These are phyloP conservation scores for Gnetum montanum DNA, from an alignment of 75 land plant genomes.

Conservation along the genomic window DNA sequence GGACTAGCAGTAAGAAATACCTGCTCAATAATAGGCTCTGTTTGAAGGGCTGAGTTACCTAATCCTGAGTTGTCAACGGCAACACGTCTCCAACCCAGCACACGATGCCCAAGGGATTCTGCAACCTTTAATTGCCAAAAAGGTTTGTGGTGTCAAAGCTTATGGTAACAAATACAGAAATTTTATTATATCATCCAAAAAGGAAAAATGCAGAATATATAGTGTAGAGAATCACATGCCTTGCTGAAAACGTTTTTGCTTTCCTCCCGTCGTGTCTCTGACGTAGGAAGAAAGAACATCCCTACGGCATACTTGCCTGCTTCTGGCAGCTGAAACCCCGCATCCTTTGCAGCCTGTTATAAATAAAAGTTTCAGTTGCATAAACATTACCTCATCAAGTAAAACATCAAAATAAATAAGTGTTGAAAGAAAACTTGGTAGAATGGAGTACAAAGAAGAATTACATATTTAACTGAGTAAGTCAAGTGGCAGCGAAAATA, in stretches of 20 bases:
- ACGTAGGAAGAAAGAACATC: constrained; percentile 90
- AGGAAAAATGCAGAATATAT: not conserved
- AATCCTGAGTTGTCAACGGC: constrained; percentile 79
- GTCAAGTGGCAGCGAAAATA: not conserved
- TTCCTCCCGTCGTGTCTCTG: constrained; percentile 58
- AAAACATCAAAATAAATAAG: no score
- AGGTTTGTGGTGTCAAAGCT: not conserved
- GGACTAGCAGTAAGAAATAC: constrained; percentile 67
- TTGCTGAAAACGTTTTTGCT: constrained; percentile 79
- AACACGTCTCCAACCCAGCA: constrained; percentile 90
- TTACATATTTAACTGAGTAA: not conserved
- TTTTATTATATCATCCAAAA: not conserved
- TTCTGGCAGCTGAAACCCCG: constrained; percentile 71
- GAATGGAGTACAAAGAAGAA: not conserved
- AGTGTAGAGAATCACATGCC: no score
- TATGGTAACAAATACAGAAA: not conserved
- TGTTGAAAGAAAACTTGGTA: no score
- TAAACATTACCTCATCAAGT: no score
- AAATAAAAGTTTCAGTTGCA: no score
- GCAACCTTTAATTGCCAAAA: constrained; percentile 53
- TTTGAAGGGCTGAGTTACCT: constrained; percentile 78
- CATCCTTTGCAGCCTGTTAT: constrained; percentile 57
- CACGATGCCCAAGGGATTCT: constrained; percentile 83
- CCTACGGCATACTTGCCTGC: constrained; percentile 87
- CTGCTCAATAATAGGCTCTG: constrained; percentile 96